Base-by-base conservation (phyloP, 768 basidiomycete species). In the Lactarius sanguifluus region DNA sequence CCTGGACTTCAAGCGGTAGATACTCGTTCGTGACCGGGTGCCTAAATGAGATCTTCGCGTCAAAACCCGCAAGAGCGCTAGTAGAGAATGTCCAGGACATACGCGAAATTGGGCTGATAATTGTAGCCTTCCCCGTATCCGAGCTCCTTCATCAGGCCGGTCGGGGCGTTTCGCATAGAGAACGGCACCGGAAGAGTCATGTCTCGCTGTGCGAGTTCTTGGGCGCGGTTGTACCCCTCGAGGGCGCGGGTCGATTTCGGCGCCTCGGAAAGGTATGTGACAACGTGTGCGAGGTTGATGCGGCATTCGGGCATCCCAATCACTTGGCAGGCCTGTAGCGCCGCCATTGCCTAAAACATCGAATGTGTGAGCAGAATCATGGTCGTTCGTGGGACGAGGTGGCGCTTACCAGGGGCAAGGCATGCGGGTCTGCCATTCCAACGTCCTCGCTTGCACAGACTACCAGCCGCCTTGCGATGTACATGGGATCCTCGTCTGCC, bases 401-500 rank as follows among this genome's bases (percentile, higher is more conserved):
- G 25, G 18, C 23, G 75, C 84, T 66, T 65, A 90, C 91, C 66
- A 93, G 76, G 16, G 90, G 89, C 9, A 95, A 80, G 0, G 90
- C 91, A 20, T 87, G 82, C 47, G 81, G 81, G 75, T 94, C 90
- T 32, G 91, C 92, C 15, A 92, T 77, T 0, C 93, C 92, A 43
- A 95, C 83, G 73, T 95, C 93, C 75, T 95, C 93, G 68, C 90
- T 91, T 3, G 93, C 92, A 70, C 90, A 86, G 13, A 93, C 89
- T 9, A 90, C 81, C 79, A 92, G 83, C 60, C 91, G 81, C 43
- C 91, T 80, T 10, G 86, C 88, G 67, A 94, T 83, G 72, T 84
- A 94, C 62, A 92, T 71, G 4, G 93, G 90, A 76, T 95, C 93
- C 75, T 93, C 91, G 20, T 90, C 90, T 34, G 84, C 88, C 36